Conservation (phyloP, 208 protist genomes). For the Leishmania tropica region DNA sequence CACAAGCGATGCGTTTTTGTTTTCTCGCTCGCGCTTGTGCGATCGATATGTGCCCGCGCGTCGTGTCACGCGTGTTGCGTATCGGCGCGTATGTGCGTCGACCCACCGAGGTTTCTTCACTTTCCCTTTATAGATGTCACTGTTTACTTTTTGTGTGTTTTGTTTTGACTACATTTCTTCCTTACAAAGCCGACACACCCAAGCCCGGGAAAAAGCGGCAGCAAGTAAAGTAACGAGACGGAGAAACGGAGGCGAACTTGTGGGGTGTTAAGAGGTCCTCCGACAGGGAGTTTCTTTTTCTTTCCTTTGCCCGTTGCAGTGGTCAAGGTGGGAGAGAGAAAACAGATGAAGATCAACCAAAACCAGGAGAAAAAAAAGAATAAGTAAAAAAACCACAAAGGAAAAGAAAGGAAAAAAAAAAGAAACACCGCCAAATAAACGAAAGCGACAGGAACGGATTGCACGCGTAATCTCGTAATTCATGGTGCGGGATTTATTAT, state of each 20-base stretch:
- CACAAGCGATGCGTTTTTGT: not conserved
- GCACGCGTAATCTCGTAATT: too few species aligned
- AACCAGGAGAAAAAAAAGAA: not conserved
- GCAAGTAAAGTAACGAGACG: not conserved
- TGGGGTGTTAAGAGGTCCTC: too few species aligned
- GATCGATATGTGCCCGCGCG: not conserved
- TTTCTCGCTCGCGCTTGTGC: not conserved
- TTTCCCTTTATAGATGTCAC: not conserved
- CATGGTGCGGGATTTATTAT: too few species aligned
- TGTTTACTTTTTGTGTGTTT: not conserved
- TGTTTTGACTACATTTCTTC: constrained; percentile 1
- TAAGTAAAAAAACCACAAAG: not conserved
- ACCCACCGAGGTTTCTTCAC: not conserved
- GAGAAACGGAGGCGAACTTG: not conserved
- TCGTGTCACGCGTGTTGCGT: not conserved
- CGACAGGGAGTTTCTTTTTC: too few species aligned
- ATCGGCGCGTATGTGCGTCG: not conserved
- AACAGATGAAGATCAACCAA: too few species aligned
- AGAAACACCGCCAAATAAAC: too few species aligned
- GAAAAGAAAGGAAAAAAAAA: not conserved
- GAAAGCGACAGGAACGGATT: too few species aligned
- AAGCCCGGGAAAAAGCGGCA: not conserved
- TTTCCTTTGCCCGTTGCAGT: not conserved
- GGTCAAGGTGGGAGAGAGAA: too few species aligned
- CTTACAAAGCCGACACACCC: not conserved